Evolutionary conservation across 164 flowering plant genomes (phyloP).

Genomic region (Pachysandra terminalis): DNA sequence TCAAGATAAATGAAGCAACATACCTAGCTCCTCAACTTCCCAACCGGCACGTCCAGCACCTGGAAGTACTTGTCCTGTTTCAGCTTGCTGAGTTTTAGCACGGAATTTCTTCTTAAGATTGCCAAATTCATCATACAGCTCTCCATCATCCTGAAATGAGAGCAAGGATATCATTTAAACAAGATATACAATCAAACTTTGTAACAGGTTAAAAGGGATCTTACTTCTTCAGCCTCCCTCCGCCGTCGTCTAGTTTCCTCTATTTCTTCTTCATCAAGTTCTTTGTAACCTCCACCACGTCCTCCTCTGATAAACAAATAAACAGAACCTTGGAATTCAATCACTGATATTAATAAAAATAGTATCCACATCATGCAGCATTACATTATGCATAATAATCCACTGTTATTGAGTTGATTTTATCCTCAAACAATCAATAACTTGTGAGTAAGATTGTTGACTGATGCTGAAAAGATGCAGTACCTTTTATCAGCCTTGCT

Average conservation of each 20-base stretch:
- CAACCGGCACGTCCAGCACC: conserved; percentile 98
- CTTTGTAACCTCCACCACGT: conserved; percentile 97
- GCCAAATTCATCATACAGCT: conserved; percentile 98
- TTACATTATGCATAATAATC: neutral
- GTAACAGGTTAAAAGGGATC: conserved; percentile 2
- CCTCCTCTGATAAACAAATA: conserved; percentile 68
- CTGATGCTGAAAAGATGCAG: too few relatives aligned
- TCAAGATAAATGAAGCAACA: neutral
- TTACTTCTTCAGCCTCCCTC: conserved; percentile 89
- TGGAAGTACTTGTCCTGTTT: conserved; percentile 49
- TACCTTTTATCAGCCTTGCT: too few relatives aligned
- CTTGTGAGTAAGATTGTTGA: too few relatives aligned
- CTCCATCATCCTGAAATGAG: conserved; percentile 86
- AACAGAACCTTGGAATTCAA: neutral
- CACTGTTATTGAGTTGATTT: neutral
- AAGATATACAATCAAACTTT: conserved; percentile 2
- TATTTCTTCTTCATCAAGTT: conserved; percentile 95
- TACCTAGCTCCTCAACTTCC: conserved; percentile 97
- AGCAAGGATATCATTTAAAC: conserved; percentile 4
- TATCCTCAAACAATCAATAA: neutral
- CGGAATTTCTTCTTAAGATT: conserved; percentile 96
- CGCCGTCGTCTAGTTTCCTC: conserved; percentile 88
- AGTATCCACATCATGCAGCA: neutral
- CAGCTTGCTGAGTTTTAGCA: conserved; percentile 75
- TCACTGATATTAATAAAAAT: neutral